Conservation (phyloP, 2,329 filamentous ascomycete genomes). For the Colletotrichum sidae region DNA sequence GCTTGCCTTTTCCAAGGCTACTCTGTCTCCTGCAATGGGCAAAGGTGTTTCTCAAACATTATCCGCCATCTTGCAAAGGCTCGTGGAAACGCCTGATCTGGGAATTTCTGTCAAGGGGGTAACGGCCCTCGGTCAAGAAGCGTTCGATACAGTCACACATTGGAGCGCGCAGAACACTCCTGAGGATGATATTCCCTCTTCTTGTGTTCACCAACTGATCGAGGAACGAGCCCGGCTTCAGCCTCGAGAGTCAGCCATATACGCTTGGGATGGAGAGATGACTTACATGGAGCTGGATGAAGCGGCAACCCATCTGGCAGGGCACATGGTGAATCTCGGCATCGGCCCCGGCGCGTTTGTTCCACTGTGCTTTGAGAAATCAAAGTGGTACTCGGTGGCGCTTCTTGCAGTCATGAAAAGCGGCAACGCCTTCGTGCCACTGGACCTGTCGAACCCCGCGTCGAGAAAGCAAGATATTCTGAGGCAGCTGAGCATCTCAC, state of each 20-base stretch:
- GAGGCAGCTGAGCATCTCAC: not conserved
- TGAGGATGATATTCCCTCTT: accelerated
- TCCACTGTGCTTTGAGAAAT: slow-evolving; percentile 45
- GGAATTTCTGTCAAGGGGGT: not conserved
- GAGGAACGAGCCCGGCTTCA: slow-evolving; percentile 22
- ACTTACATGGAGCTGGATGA: slow-evolving; percentile 26
- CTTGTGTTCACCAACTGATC: slow-evolving; percentile 41
- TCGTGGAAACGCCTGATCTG: not conserved
- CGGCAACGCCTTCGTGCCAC: slow-evolving; percentile 45
- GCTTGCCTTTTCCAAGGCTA: slow-evolving; percentile 9
- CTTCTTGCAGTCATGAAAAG: slow-evolving; percentile 47
- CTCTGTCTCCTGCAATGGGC: slow-evolving; percentile 12
- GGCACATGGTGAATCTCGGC: slow-evolving; percentile 25
- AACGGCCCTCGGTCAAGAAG: not conserved
- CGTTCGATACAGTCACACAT: not conserved
- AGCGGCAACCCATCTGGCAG: slow-evolving; percentile 12
- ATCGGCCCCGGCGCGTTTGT: slow-evolving; percentile 40
- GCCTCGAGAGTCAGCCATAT: slow-evolving; percentile 37
- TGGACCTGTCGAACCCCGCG: slow-evolving; percentile 40
- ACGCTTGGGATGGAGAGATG: slow-evolving; percentile 37
- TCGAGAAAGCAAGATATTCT: slow-evolving; percentile 11
- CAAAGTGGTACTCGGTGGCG: slow-evolving; percentile 41
- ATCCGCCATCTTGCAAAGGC: slow-evolving; percentile 5
- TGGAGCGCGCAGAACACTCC: not conserved
- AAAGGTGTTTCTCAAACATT: slow-evolving; percentile 16